phyloP scores from a whole-genome alignment of 305 asterid genomes.

The Fraxinus sp. region DNA sequence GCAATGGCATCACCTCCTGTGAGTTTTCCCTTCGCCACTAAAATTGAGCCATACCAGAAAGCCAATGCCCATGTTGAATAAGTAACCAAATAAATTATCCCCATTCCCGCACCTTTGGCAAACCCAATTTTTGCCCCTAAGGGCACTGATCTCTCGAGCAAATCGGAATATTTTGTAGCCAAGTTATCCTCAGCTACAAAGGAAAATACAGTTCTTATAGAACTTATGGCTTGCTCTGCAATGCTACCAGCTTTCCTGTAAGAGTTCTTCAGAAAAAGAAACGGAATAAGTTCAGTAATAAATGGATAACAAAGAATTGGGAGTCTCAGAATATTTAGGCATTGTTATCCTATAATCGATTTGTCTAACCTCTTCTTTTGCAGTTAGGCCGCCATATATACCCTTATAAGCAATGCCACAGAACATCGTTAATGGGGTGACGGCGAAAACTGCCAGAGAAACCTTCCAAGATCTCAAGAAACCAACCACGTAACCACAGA shows the following conservation, averaged over 20 bases:
- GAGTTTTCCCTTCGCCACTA: slow-evolving; percentile 47
- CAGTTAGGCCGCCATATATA: slow-evolving; percentile 68
- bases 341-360: neutral
- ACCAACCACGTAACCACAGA: slow-evolving; percentile 70
- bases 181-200: slow-evolving; percentile 77
- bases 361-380: slow-evolving; percentile 74
- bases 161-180: slow-evolving; percentile 53
- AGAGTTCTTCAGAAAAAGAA: slow-evolving; percentile 49
- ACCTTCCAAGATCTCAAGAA: slow-evolving; percentile 65
- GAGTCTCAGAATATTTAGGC: neutral
- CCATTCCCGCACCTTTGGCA: slow-evolving; percentile 81
- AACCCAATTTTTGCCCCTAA: slow-evolving; percentile 71
- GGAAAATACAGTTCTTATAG: slow-evolving; percentile 69
- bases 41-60: slow-evolving; percentile 81
- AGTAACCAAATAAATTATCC: slow-evolving; percentile 73
- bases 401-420: slow-evolving; percentile 84
- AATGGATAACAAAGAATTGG: neutral
- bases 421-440: slow-evolving; percentile 77
- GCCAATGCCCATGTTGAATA: slow-evolving; percentile 92
- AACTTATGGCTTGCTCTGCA: slow-evolving; percentile 77
- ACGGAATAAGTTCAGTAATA: slow-evolving; percentile 19
- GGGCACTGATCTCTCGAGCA: slow-evolving; percentile 53
- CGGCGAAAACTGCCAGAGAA: slow-evolving; percentile 73
- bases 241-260: slow-evolving; percentile 72
- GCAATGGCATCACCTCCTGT: slow-evolving; percentile 79